These are phyloP conservation scores for Trapa incisa DNA, from an alignment of 345 rosid genomes.

Conservation along the genomic window DNA sequence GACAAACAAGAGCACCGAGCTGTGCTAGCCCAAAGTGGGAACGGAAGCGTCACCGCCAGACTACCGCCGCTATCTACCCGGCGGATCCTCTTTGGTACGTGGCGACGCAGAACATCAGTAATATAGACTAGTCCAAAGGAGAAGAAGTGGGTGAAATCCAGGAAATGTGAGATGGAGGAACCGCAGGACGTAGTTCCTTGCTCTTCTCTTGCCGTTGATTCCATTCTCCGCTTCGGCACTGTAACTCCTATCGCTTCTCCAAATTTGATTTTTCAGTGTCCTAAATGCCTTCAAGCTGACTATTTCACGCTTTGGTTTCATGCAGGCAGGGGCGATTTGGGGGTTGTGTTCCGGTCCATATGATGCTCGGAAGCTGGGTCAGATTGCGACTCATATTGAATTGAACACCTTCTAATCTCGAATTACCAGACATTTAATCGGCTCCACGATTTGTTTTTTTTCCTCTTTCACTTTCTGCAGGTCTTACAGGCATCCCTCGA, in stretches of 20 bases:
- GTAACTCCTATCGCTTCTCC: slow-evolving; percentile 15
- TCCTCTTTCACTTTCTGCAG: slow-evolving; percentile 20
- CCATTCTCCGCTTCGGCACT: slow-evolving; percentile 51
- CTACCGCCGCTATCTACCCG: background rate
- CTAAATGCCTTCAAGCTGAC: background rate
- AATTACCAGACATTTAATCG: background rate
- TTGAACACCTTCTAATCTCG: background rate
- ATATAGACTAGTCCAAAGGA: background rate
- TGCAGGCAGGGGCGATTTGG: slow-evolving; percentile 70
- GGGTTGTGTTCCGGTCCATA: slow-evolving; percentile 55
- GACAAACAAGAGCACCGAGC: background rate
- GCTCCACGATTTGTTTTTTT: background rate
- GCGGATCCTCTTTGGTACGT: background rate
- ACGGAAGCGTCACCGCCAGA: background rate
- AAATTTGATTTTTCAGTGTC: background rate
- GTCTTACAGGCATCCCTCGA: slow-evolving; percentile 46
- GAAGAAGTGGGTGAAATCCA: background rate
- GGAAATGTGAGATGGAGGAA: slow-evolving; percentile 42
- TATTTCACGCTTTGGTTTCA: background rate
- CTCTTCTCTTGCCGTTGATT: slow-evolving; percentile 59
- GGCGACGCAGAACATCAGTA: background rate
- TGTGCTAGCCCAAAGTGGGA: too few species aligned
- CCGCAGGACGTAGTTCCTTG: slow-evolving; percentile 45
- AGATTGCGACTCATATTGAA: background rate
- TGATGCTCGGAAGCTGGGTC: slow-evolving; percentile 51